A percentile compares a stretch with the other conserved stretches of the same genome.
Conservation (phyloP, 1,284 basidiomycete species). For the Tremellales sp. region DNA sequence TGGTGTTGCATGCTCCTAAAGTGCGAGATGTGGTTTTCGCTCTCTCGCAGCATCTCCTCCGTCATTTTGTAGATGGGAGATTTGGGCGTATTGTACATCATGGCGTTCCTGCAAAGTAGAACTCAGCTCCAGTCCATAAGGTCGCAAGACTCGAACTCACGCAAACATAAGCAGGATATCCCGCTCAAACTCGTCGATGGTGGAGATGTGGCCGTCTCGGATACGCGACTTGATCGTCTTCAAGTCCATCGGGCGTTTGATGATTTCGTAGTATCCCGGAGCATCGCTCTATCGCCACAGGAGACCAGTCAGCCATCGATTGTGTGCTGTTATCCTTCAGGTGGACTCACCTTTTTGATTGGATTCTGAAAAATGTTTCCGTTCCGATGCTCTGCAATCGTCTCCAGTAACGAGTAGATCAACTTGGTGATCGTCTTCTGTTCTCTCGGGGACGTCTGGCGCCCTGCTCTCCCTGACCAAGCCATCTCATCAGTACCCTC, state of each 20-base stretch:
- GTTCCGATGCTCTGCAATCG: conserved; percentile 76
- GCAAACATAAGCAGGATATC: conserved; percentile 91
- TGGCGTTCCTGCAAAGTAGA: conserved; percentile 60
- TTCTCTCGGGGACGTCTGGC: conserved; percentile 44
- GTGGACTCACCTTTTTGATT: conserved; percentile 60
- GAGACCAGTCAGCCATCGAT: neutral
- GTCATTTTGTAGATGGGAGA: conserved; percentile 82
- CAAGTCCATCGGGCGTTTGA: conserved; percentile 86
- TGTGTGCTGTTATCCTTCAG: neutral
- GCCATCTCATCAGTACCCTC: neutral
- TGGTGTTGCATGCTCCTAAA: conserved; percentile 55
- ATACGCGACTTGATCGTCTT: conserved; percentile 80
- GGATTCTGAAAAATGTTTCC: conserved; percentile 87
- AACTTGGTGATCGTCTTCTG: conserved; percentile 73
- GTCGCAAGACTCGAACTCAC: conserved; percentile 18
- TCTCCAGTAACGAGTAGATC: conserved; percentile 71
- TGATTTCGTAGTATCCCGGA: conserved; percentile 82
- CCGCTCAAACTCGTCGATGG: conserved; percentile 77
- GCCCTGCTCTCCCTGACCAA: conserved; percentile 14
- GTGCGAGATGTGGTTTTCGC: conserved; percentile 68
- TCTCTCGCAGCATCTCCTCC: conserved; percentile 87
- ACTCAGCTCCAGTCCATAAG: neutral
- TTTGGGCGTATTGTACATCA: conserved; percentile 87
- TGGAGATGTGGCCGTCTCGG: conserved; percentile 73
- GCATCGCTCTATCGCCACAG: conserved; percentile 56